Base-by-base conservation (phyloP, 805 yeast genomes). In the Candida pseudoglaebosa region DNA sequence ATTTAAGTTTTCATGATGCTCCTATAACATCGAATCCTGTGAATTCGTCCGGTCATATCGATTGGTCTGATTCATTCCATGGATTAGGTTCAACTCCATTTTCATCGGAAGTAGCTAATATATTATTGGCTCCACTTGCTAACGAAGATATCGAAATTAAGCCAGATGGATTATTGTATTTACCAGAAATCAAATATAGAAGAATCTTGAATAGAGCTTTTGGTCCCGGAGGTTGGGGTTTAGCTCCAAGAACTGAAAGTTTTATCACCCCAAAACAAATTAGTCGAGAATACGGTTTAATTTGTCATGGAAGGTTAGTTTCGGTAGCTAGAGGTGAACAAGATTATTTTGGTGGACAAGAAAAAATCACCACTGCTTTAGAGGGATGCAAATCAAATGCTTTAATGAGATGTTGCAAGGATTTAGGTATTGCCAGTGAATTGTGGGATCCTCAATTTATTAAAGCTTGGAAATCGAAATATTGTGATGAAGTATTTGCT, bases 211-310 rank as follows among this genome's bases (percentile, higher is more conserved):
- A 91, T 62, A 72, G 73, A 28, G 95, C 98, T 0, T 91, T 93
- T 68, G 99, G 99, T 3, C 96, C 99, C 5, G 99, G 99, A 19
- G 97, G 95, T 2, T 93, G 99, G 99, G 98, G 98, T 1, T 68
- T 93, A 40, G 96, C 95, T 1, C 98, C 99, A 8, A 70, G 99
- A 40, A 80, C 95, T 0, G 91, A 85, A 47, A 84, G 95, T 1
- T 67, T 78, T 38, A 78, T 93, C 22, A 83, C 95, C 1, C 74
- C 80, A 21, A 79, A 75, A 45, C 72, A 80, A 36, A 80, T 93
- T 22, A 87, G 96, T 8, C 73, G 98, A 47, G 99, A 93, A 57
- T 93, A 88, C 55, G 97, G 87, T 0, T 67, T 93, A 37, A 72
- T 93, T 3, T 84, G 95, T 49, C 79, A 83, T 42, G 98, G 98